Base-by-base conservation (phyloP, 768 basidiomycete genomes). In the Kwoniella pini region DNA sequence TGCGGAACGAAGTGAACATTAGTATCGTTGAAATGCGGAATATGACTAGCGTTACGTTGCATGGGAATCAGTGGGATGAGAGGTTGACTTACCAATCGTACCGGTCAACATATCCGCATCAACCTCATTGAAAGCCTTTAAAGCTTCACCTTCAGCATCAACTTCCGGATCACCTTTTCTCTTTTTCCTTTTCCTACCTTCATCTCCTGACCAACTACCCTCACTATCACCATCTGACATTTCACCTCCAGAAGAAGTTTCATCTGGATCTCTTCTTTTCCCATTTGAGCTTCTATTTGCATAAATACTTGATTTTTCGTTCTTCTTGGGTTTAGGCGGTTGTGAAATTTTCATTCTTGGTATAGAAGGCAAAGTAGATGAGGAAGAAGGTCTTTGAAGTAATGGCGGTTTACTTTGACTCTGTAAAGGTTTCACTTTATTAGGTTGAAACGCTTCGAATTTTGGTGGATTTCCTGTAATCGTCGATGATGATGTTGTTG, bases 91-190 rank as follows among this genome's bases (percentile, higher is more conserved):
- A 81, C 80, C 79, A 21, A 80, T 81, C n/a, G 82, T 72, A 24
- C 82, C 81, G 28, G 81, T 79, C 38, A 83, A 62, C 40, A 76
- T 67, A 13, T 81, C 79, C 36, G 73, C 75, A 19, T 71, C 71
- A 40, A 78, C 79, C 19, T 75, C 68, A 60, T 82, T 82, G 77
- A 82, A 82, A 54, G 80, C 81, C 28, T 72, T 73, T 27, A 81
- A 50, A 21, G 79, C 80, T 30, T 72, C 70, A 0, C 62, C 72
- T 44, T 79, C 77, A 19, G 77, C 64, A 38, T 76, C 70, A 39
- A 76, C 66, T 43, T 67, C 69, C 13, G 22, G 44, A 46, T 69
- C 65, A 3, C 65, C 68, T 12, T 65, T 70, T 52, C 66, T 22
- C 67, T 65, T 58, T 40, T 69, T 71, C 48, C 58, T 66, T 54